These are phyloP conservation scores for Hanseniaspora taiwanica DNA, from an alignment of 805 yeast genomes.

Conservation along the genomic window DNA sequence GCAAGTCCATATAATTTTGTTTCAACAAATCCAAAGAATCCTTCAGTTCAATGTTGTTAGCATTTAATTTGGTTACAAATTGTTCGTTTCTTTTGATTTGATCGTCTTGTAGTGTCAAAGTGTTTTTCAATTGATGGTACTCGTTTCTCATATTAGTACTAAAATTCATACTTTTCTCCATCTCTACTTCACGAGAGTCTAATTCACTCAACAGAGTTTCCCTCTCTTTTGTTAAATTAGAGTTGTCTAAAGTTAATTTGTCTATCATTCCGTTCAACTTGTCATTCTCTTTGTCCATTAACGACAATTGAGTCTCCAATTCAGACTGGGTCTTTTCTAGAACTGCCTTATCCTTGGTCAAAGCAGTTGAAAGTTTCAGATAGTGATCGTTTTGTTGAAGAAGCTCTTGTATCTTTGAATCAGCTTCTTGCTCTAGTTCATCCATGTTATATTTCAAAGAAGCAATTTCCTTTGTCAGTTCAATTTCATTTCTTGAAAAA, in stretches of 20 bases:
- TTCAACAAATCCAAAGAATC: conserved; percentile 29
- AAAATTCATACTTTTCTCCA: conserved; percentile 6
- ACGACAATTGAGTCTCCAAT: conserved; percentile 45
- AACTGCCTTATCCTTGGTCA: conserved; percentile 40
- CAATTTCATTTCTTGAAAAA: conserved; percentile 52
- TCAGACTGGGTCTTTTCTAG: too few relatives aligned
- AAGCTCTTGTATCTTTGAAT: conserved; percentile 26
- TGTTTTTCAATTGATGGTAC: conserved; percentile 15
- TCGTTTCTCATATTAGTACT: conserved; percentile 2
- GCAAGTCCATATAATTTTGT: conserved; percentile 39
- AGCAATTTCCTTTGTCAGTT: conserved; percentile 50
- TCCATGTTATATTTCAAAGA: conserved; percentile 48
- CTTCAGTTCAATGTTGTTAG: conserved; percentile 21
- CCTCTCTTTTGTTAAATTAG: conserved; percentile 23
- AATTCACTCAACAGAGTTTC: conserved; percentile 11
- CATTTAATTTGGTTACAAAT: conserved; percentile 25
- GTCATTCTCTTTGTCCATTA: conserved; percentile 44
- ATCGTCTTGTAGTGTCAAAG: conserved; percentile 18
- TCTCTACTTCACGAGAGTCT: conserved; percentile 9
- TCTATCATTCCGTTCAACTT: conserved; percentile 37
- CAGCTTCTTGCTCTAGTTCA: conserved; percentile 30
- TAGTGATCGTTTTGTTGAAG: conserved; percentile 31
- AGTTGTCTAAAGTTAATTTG: conserved; percentile 30
- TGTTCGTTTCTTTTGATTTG: conserved; percentile 22
- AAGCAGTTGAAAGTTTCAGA: conserved; percentile 27